Base-by-base conservation (phyloP, 2,329 filamentous ascomycete genomes). In the Zalaria sp. region DNA sequence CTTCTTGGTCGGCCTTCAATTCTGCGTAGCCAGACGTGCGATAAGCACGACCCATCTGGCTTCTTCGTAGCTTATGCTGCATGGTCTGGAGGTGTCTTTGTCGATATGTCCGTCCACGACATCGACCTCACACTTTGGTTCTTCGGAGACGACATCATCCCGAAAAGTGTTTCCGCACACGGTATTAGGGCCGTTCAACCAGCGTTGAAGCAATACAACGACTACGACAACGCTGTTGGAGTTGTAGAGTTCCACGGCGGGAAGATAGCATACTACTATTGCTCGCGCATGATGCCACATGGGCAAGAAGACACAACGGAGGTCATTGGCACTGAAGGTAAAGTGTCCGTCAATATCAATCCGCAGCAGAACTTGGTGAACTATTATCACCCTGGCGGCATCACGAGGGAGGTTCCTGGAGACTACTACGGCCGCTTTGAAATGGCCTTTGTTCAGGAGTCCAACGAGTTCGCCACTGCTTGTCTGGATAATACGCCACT, bases 231-330 rank as follows among this genome's bases (percentile, higher is more conserved):
- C 41, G 63, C 56, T 4, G 55, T 68, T 4, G 66, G 60, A 3
- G 54, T 65, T 9, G 60, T 68, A 38, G 64, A 69, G 46, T 68
- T 62, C 47, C 62, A 56, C 54, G 59, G 57, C 35, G 64, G 64
- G 5, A 60, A 61, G 45, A 64, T 68, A 31, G 64, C 64, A 1
- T 60, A 64, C 46, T 66, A 62, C 48, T 66, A 66, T 49, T 60
- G 58, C 41, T 63, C 60, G 2, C 58, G 66, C 28, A 69, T 60
- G 43, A 58, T 57, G 48, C 55, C 59, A 0, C 60, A 64, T 37
- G 66, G 65, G 2, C 62, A 68, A 37, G 63, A 68, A 45, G 62
- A 60, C 31, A 49, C 54, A 2, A 67, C 65, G 0, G 65, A 68
- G 43, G 54, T 68, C 32, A 61, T 59, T 36, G 64, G 65, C 7